These are phyloP conservation scores for Polygonum aviculare DNA, from an alignment of 148 eudicot genomes.

Conservation along the genomic window DNA sequence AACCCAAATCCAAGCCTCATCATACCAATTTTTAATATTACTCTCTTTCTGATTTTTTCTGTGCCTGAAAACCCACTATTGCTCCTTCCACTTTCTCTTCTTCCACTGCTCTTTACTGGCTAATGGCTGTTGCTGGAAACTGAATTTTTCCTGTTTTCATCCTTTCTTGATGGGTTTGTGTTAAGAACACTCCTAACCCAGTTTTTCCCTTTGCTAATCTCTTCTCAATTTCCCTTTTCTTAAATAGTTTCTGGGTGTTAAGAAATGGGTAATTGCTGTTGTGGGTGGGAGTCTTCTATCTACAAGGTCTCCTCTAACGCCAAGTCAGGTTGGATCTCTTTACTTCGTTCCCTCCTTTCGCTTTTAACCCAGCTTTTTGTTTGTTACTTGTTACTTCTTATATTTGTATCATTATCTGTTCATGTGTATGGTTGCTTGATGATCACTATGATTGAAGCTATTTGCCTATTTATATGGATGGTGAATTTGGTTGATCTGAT, in stretches of 20 bases:
- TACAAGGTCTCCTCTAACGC: conserved; percentile 47
- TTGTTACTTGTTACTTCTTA: neutral
- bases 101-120: neutral
- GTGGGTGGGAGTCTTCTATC: conserved; percentile 33
- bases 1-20: neutral
- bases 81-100: neutral
- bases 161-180: neutral
- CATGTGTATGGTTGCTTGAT: neutral
- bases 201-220: neutral
- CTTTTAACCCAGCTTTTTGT: neutral
- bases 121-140: neutral
- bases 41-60: neutral
- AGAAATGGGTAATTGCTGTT: conserved; percentile 69
- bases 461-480: too few relatives aligned
- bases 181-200: neutral
- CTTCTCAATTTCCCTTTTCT: neutral
- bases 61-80: neutral
- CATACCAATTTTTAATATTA: neutral
- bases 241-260: neutral
- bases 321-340: conserved; percentile 40
- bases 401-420: neutral
- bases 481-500: too few relatives aligned
- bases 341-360: neutral
- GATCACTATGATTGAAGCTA: too few relatives aligned
- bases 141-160: neutral